These are phyloP conservation scores for Mimosa bimucronata DNA, from an alignment of 306 rosid genomes.

Conservation along the genomic window DNA sequence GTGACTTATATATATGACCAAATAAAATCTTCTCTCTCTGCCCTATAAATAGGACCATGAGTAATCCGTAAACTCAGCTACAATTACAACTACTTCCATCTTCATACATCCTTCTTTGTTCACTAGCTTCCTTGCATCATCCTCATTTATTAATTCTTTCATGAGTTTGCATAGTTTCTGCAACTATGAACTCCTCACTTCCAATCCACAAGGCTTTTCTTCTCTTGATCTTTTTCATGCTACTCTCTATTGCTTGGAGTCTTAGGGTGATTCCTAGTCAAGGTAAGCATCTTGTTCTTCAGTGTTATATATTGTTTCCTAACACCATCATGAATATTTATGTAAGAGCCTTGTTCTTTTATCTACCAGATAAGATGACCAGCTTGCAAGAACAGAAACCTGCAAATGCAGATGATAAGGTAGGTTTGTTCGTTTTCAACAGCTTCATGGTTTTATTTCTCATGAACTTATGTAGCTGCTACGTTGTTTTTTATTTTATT, in stretches of 20 bases:
- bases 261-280: slow-evolving; percentile 48
- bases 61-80: slow-evolving; percentile 10
- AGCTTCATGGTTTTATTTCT: neutral
- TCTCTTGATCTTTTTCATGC: slow-evolving; percentile 51
- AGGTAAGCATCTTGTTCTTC: slow-evolving; percentile 30
- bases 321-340: neutral
- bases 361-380: slow-evolving; percentile 34
- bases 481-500: too few relatives aligned
- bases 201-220: slow-evolving; percentile 46
- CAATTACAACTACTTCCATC: neutral
- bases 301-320: neutral
- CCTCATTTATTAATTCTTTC: slow-evolving; percentile 7
- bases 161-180: slow-evolving; percentile 27
- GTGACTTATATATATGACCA: too few relatives aligned
- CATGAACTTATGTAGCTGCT: neutral
- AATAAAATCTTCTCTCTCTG: neutral
- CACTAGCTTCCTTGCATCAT: slow-evolving; percentile 10
- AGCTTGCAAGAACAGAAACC: slow-evolving; percentile 41
- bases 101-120: slow-evolving; percentile 16
- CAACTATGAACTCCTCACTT: slow-evolving; percentile 55
- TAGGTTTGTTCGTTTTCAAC: slow-evolving; percentile 39
- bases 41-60: neutral
- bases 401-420: slow-evolving; percentile 42
- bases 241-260: slow-evolving; percentile 46
- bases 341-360: neutral